Evolutionary conservation across 345 rosid genomes (phyloP).

Genomic region (Dimocarpus longan): DNA sequence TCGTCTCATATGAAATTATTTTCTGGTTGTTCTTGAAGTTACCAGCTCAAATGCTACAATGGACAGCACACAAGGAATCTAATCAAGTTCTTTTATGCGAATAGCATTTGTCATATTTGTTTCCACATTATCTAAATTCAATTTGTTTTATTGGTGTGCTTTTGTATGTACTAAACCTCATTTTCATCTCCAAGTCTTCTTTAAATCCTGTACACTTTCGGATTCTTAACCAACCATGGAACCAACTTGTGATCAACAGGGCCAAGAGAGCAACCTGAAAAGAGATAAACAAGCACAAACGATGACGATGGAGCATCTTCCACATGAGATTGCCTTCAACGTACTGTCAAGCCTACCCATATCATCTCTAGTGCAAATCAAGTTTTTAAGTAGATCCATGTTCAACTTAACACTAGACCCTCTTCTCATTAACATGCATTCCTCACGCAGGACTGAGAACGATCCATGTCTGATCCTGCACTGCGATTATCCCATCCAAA

Average conservation of each 20-base stretch:
- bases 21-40: not conserved
- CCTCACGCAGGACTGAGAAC: conserved; percentile 11
- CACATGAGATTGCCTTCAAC: conserved; percentile 1
- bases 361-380: conserved; percentile 40
- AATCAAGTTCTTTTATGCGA: not conserved
- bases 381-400: conserved; percentile 44
- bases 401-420: conserved; percentile 33
- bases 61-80: not conserved
- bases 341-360: conserved; percentile 41
- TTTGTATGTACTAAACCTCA: not conserved
- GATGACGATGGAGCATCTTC: not conserved
- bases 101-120: not conserved
- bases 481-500: conserved; percentile 40
- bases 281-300: not conserved
- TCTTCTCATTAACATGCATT: conserved; percentile 19
- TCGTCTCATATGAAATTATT: not conserved
- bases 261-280: not conserved
- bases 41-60: not conserved
- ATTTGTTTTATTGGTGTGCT: not conserved
- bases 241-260: not conserved
- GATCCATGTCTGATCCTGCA: conserved; percentile 48
- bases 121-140: not conserved
- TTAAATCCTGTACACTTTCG: not conserved
- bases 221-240: not conserved
- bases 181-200: not conserved